Evolutionary conservation across 208 protist genomes (phyloP).

Genomic region (Endotrypanum monterogeii): DNA sequence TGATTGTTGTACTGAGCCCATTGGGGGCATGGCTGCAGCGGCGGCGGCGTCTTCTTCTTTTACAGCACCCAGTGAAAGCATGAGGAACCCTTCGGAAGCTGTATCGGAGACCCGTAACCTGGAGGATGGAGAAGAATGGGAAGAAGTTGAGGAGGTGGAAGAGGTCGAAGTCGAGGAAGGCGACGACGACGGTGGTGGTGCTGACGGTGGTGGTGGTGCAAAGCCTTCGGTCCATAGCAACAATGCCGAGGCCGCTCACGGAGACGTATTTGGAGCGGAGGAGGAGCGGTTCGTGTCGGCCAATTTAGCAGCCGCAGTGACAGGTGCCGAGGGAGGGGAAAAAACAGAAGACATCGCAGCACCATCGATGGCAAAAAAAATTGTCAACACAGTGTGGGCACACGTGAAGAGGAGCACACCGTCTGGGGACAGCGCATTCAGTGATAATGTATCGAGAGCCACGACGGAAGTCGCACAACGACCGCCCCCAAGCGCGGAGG

Average conservation of each 20-base stretch:
- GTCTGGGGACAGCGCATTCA: background rate
- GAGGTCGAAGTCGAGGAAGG: conserved; percentile 3
- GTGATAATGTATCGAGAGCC: background rate
- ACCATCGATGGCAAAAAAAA: background rate
- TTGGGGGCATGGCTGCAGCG: background rate
- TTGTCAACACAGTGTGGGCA: conserved; percentile 9
- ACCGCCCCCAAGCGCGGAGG: background rate
- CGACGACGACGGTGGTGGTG: background rate
- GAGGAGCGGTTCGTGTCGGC: background rate
- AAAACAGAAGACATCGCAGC: background rate
- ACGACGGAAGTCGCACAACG: background rate
- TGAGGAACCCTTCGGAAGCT: background rate
- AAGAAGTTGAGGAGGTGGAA: conserved; percentile 27
- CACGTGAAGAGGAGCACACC: background rate
- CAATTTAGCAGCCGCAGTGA: no score
- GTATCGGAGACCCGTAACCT: background rate
- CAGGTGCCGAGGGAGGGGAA: background rate
- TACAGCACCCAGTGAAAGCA: no score
- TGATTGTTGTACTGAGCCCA: background rate
- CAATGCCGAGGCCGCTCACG: background rate
- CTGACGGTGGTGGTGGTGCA: background rate
- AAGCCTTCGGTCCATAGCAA: no score
- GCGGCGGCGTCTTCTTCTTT: background rate
- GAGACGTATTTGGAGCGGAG: background rate
- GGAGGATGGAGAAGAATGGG: background rate